Conservation (phyloP, 2,329 filamentous ascomycete genomes). For the Calonectria ilicicola region DNA sequence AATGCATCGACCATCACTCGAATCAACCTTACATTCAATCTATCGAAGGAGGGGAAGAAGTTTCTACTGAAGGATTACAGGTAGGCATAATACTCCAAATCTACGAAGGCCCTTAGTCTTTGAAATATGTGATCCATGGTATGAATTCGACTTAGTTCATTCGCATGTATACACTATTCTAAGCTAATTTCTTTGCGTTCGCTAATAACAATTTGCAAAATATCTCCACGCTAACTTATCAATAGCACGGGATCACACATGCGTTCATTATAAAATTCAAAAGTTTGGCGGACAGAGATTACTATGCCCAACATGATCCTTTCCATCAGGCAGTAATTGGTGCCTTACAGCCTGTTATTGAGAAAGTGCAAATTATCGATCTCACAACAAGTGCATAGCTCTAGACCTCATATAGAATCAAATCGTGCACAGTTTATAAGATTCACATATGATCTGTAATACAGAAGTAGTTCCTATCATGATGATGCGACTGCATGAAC, state of each 20-base stretch:
- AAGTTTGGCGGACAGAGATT: not conserved
- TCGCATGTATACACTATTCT: too few species aligned
- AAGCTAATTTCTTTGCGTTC: too few species aligned
- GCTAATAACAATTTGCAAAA: too few species aligned
- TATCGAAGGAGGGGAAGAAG: not conserved
- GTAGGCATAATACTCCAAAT: not conserved
- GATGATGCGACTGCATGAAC: too few species aligned
- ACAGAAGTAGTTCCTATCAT: too few species aligned
- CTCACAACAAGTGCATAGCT: not conserved
- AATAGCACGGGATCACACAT: not conserved
- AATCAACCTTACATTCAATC: not conserved
- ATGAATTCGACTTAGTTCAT: too few species aligned
- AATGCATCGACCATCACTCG: not conserved
- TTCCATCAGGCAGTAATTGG: not conserved
- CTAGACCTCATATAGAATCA: too few species aligned
- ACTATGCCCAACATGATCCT: not conserved
- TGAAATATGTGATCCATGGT: too few species aligned
- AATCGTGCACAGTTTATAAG: too few species aligned
- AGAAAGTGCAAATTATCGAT: constrained; percentile 3
- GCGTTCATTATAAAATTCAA: constrained; percentile 3
- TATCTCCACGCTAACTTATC: not conserved
- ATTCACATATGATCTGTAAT: too few species aligned
- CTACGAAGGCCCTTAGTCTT: too few species aligned
- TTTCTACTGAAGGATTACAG: not conserved
- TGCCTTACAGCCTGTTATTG: not conserved